Evolutionary conservation across 2,329 filamentous ascomycete species (phyloP).

Genomic region (Trichophyton verrucosum): DNA sequence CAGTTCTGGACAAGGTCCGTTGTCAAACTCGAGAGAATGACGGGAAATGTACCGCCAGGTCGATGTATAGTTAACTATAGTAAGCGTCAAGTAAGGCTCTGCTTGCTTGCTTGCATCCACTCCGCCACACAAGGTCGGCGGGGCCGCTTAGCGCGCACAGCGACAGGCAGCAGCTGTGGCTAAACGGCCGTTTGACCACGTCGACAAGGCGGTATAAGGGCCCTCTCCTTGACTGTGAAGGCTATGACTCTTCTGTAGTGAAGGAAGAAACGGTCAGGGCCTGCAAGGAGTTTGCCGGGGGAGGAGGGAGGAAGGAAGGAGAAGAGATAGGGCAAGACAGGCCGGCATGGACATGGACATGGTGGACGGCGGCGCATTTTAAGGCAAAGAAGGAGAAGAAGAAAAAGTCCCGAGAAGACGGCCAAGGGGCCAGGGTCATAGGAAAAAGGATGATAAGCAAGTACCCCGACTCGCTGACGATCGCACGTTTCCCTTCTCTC

Average conservation of each 20-base stretch:
- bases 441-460: background rate
- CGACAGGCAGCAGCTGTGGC: background rate
- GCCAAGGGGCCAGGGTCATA: background rate
- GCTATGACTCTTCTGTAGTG: background rate
- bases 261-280: background rate
- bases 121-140: constrained; percentile 12
- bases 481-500: background rate
- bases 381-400: background rate
- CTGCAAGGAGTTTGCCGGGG: background rate
- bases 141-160: constrained; percentile 6
- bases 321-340: background rate
- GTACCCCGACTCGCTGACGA: background rate
- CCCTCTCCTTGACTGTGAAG: background rate
- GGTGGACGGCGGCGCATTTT: background rate
- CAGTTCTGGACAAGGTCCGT: background rate
- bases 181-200: constrained; percentile 1
- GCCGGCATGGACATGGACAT: background rate
- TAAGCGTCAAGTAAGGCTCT: background rate
- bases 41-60: background rate
- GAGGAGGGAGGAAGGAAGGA: background rate
- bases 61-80: background rate
- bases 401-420: background rate
- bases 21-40: background rate
- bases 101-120: background rate
- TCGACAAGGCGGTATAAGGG: background rate